A percentile compares a stretch with the other conserved stretches of the same genome.
Evolutionary conservation across 2,329 filamentous ascomycete genomes (phyloP).

Genomic region (Endocalyx cinctus): DNA sequence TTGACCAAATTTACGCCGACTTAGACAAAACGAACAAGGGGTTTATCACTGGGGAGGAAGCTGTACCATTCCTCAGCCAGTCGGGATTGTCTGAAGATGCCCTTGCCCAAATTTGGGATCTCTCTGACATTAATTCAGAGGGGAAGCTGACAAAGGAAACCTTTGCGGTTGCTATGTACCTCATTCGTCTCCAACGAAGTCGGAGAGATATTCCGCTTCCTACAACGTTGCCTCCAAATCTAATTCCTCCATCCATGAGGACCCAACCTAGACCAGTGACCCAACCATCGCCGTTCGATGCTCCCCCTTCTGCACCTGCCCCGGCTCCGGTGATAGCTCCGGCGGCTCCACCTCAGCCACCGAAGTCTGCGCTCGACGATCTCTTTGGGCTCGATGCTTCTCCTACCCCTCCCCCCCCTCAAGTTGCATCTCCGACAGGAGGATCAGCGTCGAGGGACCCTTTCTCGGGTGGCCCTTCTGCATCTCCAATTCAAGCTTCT

Average conservation of each 20-base stretch:
- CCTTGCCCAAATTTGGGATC: slow-evolving; percentile 93
- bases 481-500: slow-evolving; percentile 51
- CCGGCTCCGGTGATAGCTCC: no score
- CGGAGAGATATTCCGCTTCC: slow-evolving; percentile 67
- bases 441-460: slow-evolving; percentile 64
- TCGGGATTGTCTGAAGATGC: slow-evolving; percentile 84
- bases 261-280: slow-evolving; percentile 49
- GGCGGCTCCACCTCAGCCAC: slow-evolving; percentile 37
- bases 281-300: slow-evolving; percentile 47
- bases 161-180: slow-evolving; percentile 95
- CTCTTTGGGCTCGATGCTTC: slow-evolving; percentile 84
- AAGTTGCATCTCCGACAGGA: slow-evolving; percentile 65
- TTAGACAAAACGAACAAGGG: slow-evolving; percentile 79
- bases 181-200: slow-evolving; percentile 84
- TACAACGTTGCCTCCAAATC: slow-evolving; percentile 68
- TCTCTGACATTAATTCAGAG: slow-evolving; percentile 88
- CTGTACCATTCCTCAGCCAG: slow-evolving; percentile 89
- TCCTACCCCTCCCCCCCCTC: slow-evolving; percentile 49
- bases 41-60: slow-evolving; percentile 88
- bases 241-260: slow-evolving; percentile 85
- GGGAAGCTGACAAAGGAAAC: slow-evolving; percentile 83
- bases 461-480: slow-evolving; percentile 51
- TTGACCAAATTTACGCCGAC: slow-evolving; percentile 79
- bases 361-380: slow-evolving; percentile 86
- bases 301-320: slow-evolving; percentile 21